phyloP scores from a whole-genome alignment of 306 rosid genomes.

The Heteromeles arbutifolia region DNA sequence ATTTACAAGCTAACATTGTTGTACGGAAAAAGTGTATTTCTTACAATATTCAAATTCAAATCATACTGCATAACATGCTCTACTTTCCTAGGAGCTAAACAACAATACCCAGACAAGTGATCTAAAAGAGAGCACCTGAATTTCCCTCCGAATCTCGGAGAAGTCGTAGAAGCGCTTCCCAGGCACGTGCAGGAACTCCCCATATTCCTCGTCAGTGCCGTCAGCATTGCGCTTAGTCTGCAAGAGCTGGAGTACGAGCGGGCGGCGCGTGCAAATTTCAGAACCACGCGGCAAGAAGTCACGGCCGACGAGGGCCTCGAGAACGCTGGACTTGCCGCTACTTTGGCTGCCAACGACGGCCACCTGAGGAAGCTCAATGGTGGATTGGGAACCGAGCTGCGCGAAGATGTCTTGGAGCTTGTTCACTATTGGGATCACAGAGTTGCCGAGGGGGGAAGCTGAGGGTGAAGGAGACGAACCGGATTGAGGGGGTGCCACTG shows the following conservation, averaged over 20 bases:
- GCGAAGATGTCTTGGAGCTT: slow-evolving; percentile 93
- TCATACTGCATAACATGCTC: not conserved
- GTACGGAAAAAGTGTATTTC: not conserved
- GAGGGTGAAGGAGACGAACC: slow-evolving; percentile 28
- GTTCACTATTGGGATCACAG: slow-evolving; percentile 85
- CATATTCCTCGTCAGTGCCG: slow-evolving; percentile 70
- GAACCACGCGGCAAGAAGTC: slow-evolving; percentile 92
- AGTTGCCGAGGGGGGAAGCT: slow-evolving; percentile 62
- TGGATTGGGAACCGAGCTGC: slow-evolving; percentile 81
- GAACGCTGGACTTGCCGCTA: slow-evolving; percentile 98
- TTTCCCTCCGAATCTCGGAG: slow-evolving; percentile 85
- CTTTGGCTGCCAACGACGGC: slow-evolving; percentile 99
- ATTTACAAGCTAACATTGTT: not conserved
- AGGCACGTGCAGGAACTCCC: slow-evolving; percentile 90
- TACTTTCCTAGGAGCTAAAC: not conserved
- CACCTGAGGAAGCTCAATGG: slow-evolving; percentile 95
- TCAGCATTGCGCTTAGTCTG: slow-evolving; percentile 59
- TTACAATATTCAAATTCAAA: not conserved
- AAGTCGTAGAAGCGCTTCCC: slow-evolving; percentile 70
- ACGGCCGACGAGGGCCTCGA: slow-evolving; percentile 91
- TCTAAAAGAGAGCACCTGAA: slow-evolving; percentile 47
- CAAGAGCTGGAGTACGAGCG: slow-evolving; percentile 90
- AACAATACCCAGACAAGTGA: not conserved
- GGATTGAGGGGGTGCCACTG: slow-evolving; percentile 17
- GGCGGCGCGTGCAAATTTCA: slow-evolving; percentile 89